Conservation (phyloP, 352 stramenopile species). For the Globisporangium rhizosaccharum region DNA sequence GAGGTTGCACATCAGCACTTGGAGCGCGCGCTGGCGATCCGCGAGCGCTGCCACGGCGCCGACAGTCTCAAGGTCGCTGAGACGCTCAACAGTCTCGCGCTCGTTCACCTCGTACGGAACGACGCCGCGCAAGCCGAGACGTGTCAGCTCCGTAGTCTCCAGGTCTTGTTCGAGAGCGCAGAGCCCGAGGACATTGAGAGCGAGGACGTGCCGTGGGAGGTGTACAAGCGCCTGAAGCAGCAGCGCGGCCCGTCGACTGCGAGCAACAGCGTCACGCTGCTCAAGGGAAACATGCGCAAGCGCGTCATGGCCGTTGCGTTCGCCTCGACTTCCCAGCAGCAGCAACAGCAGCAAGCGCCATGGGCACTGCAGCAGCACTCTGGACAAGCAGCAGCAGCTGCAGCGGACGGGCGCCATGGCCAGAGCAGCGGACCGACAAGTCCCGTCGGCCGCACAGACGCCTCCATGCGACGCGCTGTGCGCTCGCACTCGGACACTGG, state of each 20-base stretch:
- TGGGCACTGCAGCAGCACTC: neutral
- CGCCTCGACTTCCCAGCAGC: neutral
- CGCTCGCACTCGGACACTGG: conserved; percentile 46
- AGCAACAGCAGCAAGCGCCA: neutral
- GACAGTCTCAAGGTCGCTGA: conserved; percentile 69
- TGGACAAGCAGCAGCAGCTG: neutral
- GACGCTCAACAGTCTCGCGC: conserved; percentile 72
- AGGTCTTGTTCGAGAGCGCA: conserved; percentile 38
- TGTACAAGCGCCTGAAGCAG: conserved; percentile 72
- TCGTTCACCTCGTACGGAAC: conserved; percentile 40
- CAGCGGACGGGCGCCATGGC: neutral
- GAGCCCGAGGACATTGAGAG: conserved; percentile 70
- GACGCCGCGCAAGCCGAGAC: conserved; percentile 32
- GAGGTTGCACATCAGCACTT: conserved; percentile 60
- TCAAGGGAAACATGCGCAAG: conserved; percentile 63
- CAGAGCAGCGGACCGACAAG: conserved; percentile 1
- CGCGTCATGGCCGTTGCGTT: conserved; percentile 12
- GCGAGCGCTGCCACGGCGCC: conserved; percentile 37
- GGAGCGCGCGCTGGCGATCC: conserved; percentile 39
- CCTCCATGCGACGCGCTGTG: conserved; percentile 15
- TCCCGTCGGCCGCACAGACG: conserved; percentile 3
- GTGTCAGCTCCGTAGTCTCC: conserved; percentile 54
- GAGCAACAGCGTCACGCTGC: conserved; percentile 50
- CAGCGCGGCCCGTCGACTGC: conserved; percentile 56
- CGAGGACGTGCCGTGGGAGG: conserved; percentile 72